These are phyloP conservation scores for Apostasia shenzhenica DNA, from an alignment of 106 monocot species.

Conservation along the genomic window DNA sequence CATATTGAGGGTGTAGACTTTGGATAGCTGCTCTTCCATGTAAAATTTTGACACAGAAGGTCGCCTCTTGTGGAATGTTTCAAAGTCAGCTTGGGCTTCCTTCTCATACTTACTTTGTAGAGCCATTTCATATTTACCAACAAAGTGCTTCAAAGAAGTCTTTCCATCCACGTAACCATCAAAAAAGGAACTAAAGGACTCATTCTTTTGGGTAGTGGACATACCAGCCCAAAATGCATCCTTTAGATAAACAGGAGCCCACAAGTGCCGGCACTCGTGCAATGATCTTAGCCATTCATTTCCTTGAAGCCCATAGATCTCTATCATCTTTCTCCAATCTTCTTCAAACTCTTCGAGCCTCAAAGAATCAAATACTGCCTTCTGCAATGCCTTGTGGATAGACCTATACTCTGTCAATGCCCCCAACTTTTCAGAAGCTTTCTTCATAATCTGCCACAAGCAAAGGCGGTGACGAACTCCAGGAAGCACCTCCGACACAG, in stretches of 20 bases:
- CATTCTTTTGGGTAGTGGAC: constrained; percentile 32
- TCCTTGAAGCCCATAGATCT: constrained; percentile 36
- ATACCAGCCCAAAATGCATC: constrained; percentile 62
- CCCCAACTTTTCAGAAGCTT: constrained; percentile 30
- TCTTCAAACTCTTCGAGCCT: constrained; percentile 40
- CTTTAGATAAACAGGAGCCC: constrained; percentile 53
- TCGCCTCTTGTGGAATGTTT: constrained; percentile 48
- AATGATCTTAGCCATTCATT: constrained; percentile 44
- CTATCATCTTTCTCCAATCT: constrained; percentile 41
- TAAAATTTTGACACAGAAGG: constrained; percentile 48
- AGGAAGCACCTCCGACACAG: constrained; percentile 33
- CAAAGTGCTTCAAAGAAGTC: constrained; percentile 37
- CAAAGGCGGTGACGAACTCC: constrained; percentile 41
- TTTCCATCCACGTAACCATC: constrained; percentile 49
- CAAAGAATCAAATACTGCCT: constrained; percentile 56
- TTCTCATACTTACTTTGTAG: constrained; percentile 53
- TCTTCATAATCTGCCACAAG: constrained; percentile 46
- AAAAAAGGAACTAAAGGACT: constrained; percentile 34
- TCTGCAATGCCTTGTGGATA: constrained; percentile 35
- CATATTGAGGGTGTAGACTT: constrained; percentile 43
- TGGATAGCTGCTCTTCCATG: constrained; percentile 64
- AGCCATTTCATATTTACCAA: constrained; percentile 52
- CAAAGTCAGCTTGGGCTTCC: constrained; percentile 59
- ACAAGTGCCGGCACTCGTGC: constrained; percentile 31
- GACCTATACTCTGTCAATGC: constrained; percentile 30